Evolutionary conservation across 2,329 filamentous ascomycete genomes (phyloP).

Genomic region (Metarhizium robertsii): DNA sequence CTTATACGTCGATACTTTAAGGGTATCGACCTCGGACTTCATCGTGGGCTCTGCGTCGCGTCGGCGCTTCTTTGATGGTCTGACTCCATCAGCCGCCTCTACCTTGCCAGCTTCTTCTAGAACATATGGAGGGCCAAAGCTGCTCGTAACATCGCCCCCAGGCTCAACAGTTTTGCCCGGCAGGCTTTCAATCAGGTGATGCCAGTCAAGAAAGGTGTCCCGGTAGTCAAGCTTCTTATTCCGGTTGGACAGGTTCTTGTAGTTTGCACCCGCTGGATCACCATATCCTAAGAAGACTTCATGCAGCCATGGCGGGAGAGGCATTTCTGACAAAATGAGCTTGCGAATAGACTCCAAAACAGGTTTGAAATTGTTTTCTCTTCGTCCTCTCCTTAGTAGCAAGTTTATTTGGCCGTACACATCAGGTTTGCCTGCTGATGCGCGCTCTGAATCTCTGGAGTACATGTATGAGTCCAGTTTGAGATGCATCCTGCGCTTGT

Average conservation of each 20-base stretch:
- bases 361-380: conserved; percentile 96
- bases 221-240: conserved; percentile 77
- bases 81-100: conserved; percentile 38
- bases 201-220: conserved; percentile 93
- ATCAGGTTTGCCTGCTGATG: conserved; percentile 59
- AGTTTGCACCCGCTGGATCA: conserved; percentile 79
- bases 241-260: conserved; percentile 71
- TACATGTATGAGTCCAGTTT: conserved; percentile 74
- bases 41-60: conserved; percentile 63
- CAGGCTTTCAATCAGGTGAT: conserved; percentile 82
- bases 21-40: conserved; percentile 51
- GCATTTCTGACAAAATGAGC: conserved; percentile 74
- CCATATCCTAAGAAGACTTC: conserved; percentile 98
- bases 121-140: conserved; percentile 82
- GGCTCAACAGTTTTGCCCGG: conserved; percentile 83
- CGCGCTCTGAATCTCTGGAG: conserved; percentile 61
- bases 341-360: conserved; percentile 86
- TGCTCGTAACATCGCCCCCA: conserved; percentile 57
- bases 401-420: conserved; percentile 81
- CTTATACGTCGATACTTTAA: conserved; percentile 84
- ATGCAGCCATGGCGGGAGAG: conserved; percentile 83
- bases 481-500: conserved; percentile 64
- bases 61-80: conserved; percentile 77
- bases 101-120: conserved; percentile 56
- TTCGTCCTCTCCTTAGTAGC: conserved; percentile 68